Evolutionary conservation across 192 early-diverging fungal species (phyloP), one percentile per base, ranked within the genome.

Genomic region (Cladochytrium replicatum): DNA sequence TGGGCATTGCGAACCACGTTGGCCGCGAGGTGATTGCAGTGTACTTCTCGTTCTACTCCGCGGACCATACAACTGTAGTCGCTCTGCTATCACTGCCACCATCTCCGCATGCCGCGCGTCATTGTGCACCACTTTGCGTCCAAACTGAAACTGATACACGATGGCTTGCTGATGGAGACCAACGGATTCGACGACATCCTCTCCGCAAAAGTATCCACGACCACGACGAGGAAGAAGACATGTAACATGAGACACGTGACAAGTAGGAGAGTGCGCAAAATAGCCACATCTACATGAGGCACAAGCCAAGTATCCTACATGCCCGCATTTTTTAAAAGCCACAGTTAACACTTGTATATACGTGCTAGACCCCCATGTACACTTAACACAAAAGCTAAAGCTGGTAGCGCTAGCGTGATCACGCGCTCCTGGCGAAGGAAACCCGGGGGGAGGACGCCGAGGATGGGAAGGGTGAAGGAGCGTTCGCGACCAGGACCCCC

Each of bases 21-120:
- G 77, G 79, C 51, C 64, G 77, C 29, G 80, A 91, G 64, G 71
- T 97, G 55, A 72, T 70, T 49, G 86, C 86, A 28, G 88, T 97
- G 3, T 77, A 85, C 43, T 99, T 99, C 57, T 83, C 90, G 3
- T 93, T 95, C 66, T 94, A 86, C 66, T 70, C 83, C 54, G 63
- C 86, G 9, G 72, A 83, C 4, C 91, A 99, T 54, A 79, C 61
- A 93, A 37, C 66, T 99, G 5, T 84, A 86, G 44, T 82, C 87
- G 1, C 65, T 77, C 38, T 99, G 96, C 65, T 71, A 85, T 17
- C 88, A 89, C 53, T 99, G 96, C 72, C 88, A 93, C 58, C 66
- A 77, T 17, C 83, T 97, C 55, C 68, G 83, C 48, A 62, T 82
- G 43, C 66, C 67, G 11, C 66, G 64, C 41, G 43, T 71, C 26